Base-by-base conservation (phyloP, 1,284 basidiomycete genomes). In the Moniliophthora roreri region DNA sequence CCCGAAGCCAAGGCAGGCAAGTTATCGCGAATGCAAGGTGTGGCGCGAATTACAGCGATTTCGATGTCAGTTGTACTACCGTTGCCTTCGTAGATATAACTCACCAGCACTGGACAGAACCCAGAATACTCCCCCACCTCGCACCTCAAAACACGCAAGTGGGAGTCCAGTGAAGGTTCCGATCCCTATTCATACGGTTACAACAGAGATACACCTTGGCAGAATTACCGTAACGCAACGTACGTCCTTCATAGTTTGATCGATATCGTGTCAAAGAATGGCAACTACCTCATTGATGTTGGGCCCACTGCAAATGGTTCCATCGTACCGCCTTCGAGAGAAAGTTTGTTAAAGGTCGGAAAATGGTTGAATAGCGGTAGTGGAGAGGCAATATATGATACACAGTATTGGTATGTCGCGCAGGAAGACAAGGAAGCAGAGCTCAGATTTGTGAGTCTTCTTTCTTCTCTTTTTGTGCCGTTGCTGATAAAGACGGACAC, bases 21-120 rank as follows among this genome's bases (percentile, higher is more conserved):
- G 71, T 75, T 13, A 60, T 67, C n/a, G 68, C 70, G 55, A 68
- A 74, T 60, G 70, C 74, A 56, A 66, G 73, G 9, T 55, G 53
- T 42, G 65, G 59, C 32, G 57, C 64, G 38, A 62, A 58, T 38
- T 60, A 59, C 49, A 62, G 59, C 16, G 70, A 72, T 55, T 71
- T 73, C 53, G 66, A 55, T 51, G 53, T 55, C 37, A n/a, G 53
- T 38, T 13, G 38, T 28, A 10, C 8, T n/a, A 39, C 34, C 15
- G 8, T 15, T 16, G 9, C 11, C 13, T 26, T 7, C 4, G 40
- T 28, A 42, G 39, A 5, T 35, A n/a, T 35, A 4, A 10, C 11
- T 15, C n/a, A n/a, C 28, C 21, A 32, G 8, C 16, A 42, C n/a
- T 37, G 32, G 2, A 0, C 20, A 55, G 53, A 50, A 45, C 21